These are phyloP conservation scores for Wickerhamiella lipophila DNA, from an alignment of 805 yeast genomes.

Conservation along the genomic window DNA sequence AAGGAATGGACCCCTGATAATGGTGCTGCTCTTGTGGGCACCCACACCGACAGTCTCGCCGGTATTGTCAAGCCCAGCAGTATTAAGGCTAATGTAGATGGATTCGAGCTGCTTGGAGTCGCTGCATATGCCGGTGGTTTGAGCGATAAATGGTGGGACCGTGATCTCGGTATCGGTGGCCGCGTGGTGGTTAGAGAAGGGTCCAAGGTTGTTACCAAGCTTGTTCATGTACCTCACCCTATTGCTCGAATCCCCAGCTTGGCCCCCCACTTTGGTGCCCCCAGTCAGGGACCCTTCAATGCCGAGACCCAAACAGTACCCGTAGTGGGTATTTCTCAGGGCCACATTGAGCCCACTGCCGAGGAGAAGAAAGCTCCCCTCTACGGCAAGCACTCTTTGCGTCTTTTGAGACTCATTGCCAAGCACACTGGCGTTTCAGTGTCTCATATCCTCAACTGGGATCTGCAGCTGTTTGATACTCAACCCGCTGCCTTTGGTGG, in stretches of 20 bases:
- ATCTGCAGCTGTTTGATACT: constrained; percentile 67
- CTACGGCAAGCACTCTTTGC: constrained; percentile 54
- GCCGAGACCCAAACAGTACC: constrained; percentile 73
- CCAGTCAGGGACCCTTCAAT: constrained; percentile 59
- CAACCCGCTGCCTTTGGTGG: constrained; percentile 75
- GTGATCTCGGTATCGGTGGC: constrained; percentile 80
- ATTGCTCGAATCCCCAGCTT: constrained; percentile 70
- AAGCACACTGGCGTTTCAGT: constrained; percentile 46
- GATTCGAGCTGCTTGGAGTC: constrained; percentile 66
- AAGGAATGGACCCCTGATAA: constrained; percentile 48
- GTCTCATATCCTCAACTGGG: constrained; percentile 52
- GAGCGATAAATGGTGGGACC: constrained; percentile 57
- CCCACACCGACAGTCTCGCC: constrained; percentile 66
- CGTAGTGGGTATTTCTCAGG: constrained; percentile 41
- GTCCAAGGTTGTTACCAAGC: constrained; percentile 27
- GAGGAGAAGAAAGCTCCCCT: constrained; percentile 58
- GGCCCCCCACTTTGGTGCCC: constrained; percentile 77
- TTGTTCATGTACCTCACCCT: constrained; percentile 31
- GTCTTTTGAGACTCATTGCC: constrained; percentile 56
- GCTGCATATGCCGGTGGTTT: constrained; percentile 64
- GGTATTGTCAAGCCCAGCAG: constrained; percentile 62
- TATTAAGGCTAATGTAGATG: constrained; percentile 47
- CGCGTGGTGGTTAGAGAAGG: constrained; percentile 43
- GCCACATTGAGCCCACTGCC: constrained; percentile 33
- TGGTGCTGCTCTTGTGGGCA: constrained; percentile 55